Percentiles rank a stretch among this genome's conserved stretches.
phyloP scores from a whole-genome alignment of 192 early-diverging fungal genomes.

The Cetraspora pellucida region DNA sequence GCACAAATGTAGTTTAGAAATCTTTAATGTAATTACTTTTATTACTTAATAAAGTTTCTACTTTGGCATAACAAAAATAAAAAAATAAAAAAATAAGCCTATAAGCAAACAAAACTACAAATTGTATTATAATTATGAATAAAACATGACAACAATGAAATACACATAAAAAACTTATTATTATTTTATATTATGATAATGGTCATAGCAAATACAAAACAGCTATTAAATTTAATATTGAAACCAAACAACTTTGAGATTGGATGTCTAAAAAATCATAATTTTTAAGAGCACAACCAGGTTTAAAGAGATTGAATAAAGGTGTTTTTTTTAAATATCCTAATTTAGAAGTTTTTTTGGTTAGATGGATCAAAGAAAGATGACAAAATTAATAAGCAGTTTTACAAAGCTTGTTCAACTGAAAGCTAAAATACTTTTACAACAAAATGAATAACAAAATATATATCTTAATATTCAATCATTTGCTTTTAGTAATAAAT shows the following conservation, averaged over 20 bases:
- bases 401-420: background rate
- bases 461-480: background rate
- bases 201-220: background rate
- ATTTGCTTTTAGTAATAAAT: slow-evolving; percentile 6
- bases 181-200: slow-evolving; percentile 13
- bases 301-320: background rate
- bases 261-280: slow-evolving; percentile 3
- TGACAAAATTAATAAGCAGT: background rate
- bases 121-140: no score
- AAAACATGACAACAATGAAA: background rate
- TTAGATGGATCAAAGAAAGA: background rate
- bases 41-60: no score
- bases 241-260: slow-evolving; percentile 14
- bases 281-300: background rate
- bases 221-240: slow-evolving; percentile 21
- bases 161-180: background rate
- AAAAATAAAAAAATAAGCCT: background rate
- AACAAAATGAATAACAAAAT: background rate
- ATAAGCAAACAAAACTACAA: no score
- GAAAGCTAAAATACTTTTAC: background rate
- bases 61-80: no score
- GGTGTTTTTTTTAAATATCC: slow-evolving; percentile 1
- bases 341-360: background rate
- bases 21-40: no score
- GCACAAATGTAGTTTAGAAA: no score